Percentiles rank a stretch among this genome's conserved stretches.
These are phyloP conservation scores for Ephemerocybe angulata DNA, from an alignment of 768 basidiomycete genomes.

Conservation along the genomic window DNA sequence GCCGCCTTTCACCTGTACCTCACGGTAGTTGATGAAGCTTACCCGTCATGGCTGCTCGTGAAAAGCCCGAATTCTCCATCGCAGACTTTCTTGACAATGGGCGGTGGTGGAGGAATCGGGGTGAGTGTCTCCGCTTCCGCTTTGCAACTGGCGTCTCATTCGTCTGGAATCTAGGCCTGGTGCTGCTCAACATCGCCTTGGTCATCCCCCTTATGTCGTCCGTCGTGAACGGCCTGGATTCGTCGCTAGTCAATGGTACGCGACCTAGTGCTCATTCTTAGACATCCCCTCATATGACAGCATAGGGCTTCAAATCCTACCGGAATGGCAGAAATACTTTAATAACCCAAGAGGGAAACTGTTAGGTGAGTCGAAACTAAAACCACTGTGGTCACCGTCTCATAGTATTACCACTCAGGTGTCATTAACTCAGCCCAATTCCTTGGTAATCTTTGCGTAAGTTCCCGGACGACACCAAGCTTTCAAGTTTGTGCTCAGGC, in stretches of 20 bases:
- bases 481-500: constrained; percentile 26
- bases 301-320: constrained; percentile 63
- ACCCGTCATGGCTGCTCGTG: constrained; percentile 17
- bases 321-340: constrained; percentile 59
- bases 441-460: constrained; percentile 49
- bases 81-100: constrained; percentile 58
- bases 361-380: constrained; percentile 34
- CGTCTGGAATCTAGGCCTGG: constrained; percentile 39
- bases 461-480: constrained; percentile 15
- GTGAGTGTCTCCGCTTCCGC: constrained; percentile 27
- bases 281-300: neutral
- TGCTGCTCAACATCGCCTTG: constrained; percentile 55
- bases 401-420: constrained; percentile 34
- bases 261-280: neutral
- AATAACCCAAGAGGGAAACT: constrained; percentile 46
- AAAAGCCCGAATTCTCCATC: constrained; percentile 48
- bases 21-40: constrained; percentile 7
- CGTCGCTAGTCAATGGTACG: constrained; percentile 57
- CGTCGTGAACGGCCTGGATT: constrained; percentile 63
- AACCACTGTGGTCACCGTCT: neutral
- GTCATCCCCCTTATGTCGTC: constrained; percentile 63
- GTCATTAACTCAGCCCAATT: constrained; percentile 64
- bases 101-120: constrained; percentile 59
- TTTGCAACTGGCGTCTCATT: neutral
- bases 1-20: constrained; percentile 1